A percentile compares a stretch with the other conserved stretches of the same genome.
phyloP scores from a whole-genome alignment of 352 stramenopile genomes.

The Phytopythium aichiense region DNA sequence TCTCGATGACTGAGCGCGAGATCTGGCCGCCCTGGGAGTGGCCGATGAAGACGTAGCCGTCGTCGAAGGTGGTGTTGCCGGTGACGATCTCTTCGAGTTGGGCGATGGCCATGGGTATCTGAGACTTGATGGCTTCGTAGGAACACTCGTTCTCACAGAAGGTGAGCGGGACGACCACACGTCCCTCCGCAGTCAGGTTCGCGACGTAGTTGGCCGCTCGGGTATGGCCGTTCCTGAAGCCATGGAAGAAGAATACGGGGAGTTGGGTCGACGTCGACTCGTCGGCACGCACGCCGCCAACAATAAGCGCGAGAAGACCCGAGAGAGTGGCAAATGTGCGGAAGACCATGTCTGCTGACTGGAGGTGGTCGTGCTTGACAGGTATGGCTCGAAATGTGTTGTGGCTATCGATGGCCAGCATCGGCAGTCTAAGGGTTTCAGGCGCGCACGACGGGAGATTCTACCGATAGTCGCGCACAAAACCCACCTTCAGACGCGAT shows the following conservation, averaged over 20 bases:
- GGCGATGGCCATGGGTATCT: conserved; percentile 29
- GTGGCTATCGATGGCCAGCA: no score
- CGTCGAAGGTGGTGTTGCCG: conserved; percentile 22
- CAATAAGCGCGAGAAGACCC: no score
- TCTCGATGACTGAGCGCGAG: conserved; percentile 34
- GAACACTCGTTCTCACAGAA: conserved; percentile 31
- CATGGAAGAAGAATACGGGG: conserved; percentile 51
- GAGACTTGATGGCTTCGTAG: conserved; percentile 15
- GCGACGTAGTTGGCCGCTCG: conserved; percentile 16
- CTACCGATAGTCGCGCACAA: no score
- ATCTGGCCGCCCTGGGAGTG: conserved; percentile 36
- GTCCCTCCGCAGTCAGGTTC: conserved; percentile 25
- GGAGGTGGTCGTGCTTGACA: no score
- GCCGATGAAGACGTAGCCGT: conserved; percentile 43
- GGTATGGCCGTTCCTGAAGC: conserved; percentile 21
- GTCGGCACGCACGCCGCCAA: no score
- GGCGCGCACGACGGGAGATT: no score
- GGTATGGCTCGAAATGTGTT: no score
- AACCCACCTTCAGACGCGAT: no score
- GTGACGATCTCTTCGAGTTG: conserved; percentile 22
- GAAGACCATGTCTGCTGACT: no score
- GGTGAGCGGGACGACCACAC: conserved; percentile 21
- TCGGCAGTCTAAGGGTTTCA: no score
- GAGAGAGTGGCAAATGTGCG: no score
- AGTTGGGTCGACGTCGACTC: no score